phyloP scores from a whole-genome alignment of 139 green algal species.

The Pleodorina starrii region DNA sequence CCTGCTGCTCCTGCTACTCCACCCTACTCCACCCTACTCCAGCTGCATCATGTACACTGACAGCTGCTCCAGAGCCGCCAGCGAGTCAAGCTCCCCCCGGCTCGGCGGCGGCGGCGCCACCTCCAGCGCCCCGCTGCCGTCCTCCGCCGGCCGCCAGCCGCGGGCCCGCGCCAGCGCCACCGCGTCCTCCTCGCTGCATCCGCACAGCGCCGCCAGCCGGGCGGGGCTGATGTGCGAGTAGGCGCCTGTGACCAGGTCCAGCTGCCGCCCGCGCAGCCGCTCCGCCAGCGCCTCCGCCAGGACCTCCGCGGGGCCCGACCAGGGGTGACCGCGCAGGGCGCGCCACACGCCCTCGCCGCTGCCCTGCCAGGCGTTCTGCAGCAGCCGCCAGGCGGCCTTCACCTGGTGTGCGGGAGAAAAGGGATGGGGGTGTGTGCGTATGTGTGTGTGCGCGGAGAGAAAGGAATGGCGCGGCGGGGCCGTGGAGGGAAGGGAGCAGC shows the following conservation, averaged over 20 bases:
- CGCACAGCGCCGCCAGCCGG: conserved; percentile 34
- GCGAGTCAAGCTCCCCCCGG: conserved; percentile 22
- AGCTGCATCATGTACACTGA: conserved; percentile 41
- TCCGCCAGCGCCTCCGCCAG: conserved; percentile 21
- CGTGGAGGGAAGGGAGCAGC: no score
- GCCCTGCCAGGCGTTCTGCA: conserved; percentile 40
- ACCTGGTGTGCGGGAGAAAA: not conserved
- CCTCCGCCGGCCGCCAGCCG: conserved; percentile 6
- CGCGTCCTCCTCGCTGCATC: conserved; percentile 30
- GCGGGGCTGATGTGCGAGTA: conserved; percentile 30
- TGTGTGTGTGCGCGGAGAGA: no score
- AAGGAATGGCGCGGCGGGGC: no score
- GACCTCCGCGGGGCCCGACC: not conserved
- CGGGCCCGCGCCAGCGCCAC: not conserved
- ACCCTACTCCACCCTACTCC: conserved; percentile 5
- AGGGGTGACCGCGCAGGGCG: conserved; percentile 20
- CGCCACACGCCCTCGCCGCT: conserved; percentile 47
- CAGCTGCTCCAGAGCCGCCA: conserved; percentile 41
- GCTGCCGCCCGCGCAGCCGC: conserved; percentile 14
- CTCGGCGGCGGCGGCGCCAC: not conserved
- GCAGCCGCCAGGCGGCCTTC: conserved; percentile 20
- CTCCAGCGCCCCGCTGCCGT: not conserved
- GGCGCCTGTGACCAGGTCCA: conserved; percentile 27
- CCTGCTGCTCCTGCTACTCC: no score
- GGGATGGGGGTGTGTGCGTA: not conserved